Evolutionary conservation across 1,284 basidiomycete genomes (phyloP).

Genomic region (Sphagnurus paluster): DNA sequence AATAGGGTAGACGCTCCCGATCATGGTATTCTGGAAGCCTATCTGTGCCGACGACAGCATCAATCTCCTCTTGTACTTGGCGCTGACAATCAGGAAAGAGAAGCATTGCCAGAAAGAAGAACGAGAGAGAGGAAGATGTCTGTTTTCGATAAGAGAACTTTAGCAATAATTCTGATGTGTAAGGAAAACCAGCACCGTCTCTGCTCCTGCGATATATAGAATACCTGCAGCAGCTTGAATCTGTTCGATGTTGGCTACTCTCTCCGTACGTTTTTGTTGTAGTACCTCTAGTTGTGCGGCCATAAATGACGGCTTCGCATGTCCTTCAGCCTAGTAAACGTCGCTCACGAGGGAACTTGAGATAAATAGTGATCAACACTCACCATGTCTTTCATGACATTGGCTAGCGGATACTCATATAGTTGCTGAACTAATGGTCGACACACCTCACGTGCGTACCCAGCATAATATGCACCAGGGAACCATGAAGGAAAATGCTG

Average conservation of each 20-base stretch:
- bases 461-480: slow-evolving; percentile 28
- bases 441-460: slow-evolving; percentile 19
- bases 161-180: neutral
- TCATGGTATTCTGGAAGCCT: slow-evolving; percentile 28
- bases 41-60: slow-evolving; percentile 21
- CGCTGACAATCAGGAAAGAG: slow-evolving; percentile 25
- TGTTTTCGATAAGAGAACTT: slow-evolving; percentile 5
- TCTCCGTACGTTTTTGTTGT: slow-evolving; percentile 2
- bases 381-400: slow-evolving; percentile 22
- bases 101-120: slow-evolving; percentile 25
- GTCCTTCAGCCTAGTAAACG: slow-evolving; percentile 27
- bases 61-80: slow-evolving; percentile 23
- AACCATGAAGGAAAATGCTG: slow-evolving; percentile 30
- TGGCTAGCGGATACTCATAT: slow-evolving; percentile 23
- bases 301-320: slow-evolving; percentile 25
- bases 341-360: neutral
- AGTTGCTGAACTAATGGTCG: slow-evolving; percentile 12
- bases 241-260: slow-evolving; percentile 15
- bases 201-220: slow-evolving; percentile 26
- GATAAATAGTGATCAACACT: neutral
- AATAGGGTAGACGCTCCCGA: slow-evolving; percentile 22
- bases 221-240: slow-evolving; percentile 21
- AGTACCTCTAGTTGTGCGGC: slow-evolving; percentile 22
- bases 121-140: slow-evolving; percentile 21
- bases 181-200: slow-evolving; percentile 24